A percentile compares a stretch with the other conserved stretches of the same genome.
Evolutionary conservation across 2,329 filamentous ascomycete species (phyloP).

Genomic region (Neopestalotiopsis rosae): DNA sequence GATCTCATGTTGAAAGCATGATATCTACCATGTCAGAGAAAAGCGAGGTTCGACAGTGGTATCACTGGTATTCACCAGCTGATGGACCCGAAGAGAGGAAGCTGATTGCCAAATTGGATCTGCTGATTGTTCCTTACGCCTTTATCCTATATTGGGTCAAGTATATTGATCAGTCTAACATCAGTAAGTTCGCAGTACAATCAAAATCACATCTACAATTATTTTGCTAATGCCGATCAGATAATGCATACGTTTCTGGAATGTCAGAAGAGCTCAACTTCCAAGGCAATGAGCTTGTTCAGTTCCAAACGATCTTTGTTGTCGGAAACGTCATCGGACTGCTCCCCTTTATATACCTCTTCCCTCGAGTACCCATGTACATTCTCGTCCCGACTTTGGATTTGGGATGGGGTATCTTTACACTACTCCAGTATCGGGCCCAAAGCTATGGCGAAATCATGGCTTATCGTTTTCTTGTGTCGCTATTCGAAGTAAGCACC

Average conservation of each 20-base stretch:
- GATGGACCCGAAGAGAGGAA: conserved; percentile 26
- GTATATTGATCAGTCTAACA: conserved; percentile 28
- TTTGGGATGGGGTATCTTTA: conserved; percentile 58
- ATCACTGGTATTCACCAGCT: conserved; percentile 27
- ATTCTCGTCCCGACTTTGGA: conserved; percentile 28
- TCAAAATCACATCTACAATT: not conserved
- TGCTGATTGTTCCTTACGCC: conserved; percentile 27
- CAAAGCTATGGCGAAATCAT: conserved; percentile 54
- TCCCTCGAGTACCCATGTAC: not conserved
- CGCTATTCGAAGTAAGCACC: conserved; percentile 50
- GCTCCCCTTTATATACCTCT: conserved; percentile 29
- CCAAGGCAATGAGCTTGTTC: conserved; percentile 58
- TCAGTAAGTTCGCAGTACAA: conserved; percentile 19
- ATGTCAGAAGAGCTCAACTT: conserved; percentile 58
- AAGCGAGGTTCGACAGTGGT: conserved; percentile 18
- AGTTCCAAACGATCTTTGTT: conserved; percentile 58
- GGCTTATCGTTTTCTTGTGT: conserved; percentile 59
- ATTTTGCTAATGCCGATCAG: conserved; percentile 31
- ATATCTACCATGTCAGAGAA: not conserved
- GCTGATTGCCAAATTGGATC: conserved; percentile 26
- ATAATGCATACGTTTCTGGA: conserved; percentile 61
- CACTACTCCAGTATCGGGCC: conserved; percentile 58
- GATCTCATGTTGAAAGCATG: not conserved
- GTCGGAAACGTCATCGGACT: conserved; percentile 36
- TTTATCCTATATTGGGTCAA: conserved; percentile 29